A percentile compares a stretch with the other conserved stretches of the same genome.
Conservation (phyloP, 2,329 filamentous ascomycete genomes). For the Apiospora hydei region DNA sequence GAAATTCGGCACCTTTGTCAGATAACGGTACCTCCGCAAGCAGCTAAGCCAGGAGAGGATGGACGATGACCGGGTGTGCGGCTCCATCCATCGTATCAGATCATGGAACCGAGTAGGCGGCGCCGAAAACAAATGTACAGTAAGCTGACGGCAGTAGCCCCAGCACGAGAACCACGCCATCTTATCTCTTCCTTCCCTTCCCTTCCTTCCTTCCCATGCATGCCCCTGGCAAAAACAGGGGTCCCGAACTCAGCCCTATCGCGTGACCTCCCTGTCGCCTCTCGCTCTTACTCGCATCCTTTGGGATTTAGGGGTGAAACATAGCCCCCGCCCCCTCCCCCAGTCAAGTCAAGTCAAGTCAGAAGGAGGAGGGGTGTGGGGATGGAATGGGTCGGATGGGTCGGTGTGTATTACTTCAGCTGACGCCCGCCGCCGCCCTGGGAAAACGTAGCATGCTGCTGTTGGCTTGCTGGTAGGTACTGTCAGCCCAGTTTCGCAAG, state of each 20-base stretch:
- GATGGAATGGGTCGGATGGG: neutral
- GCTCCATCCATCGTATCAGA: neutral
- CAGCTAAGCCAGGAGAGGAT: neutral
- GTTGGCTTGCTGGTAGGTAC: neutral
- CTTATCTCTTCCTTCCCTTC: neutral
- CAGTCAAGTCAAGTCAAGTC: no score
- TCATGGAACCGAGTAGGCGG: neutral
- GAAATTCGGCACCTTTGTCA: neutral
- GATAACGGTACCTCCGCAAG: neutral
- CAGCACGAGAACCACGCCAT: neutral
- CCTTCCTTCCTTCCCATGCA: neutral
- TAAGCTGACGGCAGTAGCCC: slow-evolving; percentile 2
- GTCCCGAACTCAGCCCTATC: slow-evolving; percentile 2
- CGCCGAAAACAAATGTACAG: neutral
- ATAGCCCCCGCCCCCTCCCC: neutral
- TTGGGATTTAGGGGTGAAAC: neutral
- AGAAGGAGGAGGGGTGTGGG: neutral
- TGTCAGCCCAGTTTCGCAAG: neutral
- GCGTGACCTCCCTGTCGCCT: slow-evolving; percentile 15
- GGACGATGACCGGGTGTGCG: neutral
- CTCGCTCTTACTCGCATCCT: neutral
- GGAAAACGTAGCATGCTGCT: neutral
- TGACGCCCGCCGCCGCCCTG: neutral
- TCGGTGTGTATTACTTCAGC: slow-evolving; percentile 11
- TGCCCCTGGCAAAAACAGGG: neutral